These are phyloP conservation scores for Digitaria exilis DNA, from an alignment of 202 grass and related monocot genomes.

Conservation along the genomic window DNA sequence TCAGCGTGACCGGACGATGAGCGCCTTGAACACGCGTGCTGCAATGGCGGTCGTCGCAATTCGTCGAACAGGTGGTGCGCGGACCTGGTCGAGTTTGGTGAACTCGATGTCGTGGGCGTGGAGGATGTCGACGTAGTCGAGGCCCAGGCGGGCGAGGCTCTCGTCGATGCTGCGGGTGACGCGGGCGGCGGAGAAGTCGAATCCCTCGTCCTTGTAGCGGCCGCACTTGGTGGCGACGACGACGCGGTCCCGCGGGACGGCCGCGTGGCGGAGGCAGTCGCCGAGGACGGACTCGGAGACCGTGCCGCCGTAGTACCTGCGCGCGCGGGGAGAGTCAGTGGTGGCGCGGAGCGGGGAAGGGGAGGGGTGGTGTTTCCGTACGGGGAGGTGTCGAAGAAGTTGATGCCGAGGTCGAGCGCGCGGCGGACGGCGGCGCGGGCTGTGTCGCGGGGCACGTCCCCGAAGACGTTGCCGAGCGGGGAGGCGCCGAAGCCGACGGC, in stretches of 20 bases:
- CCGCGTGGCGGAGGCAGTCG: slow-evolving; percentile 67
- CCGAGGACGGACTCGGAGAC: slow-evolving; percentile 85
- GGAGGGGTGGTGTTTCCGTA: background rate
- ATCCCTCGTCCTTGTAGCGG: slow-evolving; percentile 72
- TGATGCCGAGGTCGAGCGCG: slow-evolving; percentile 80
- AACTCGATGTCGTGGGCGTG: slow-evolving; percentile 98
- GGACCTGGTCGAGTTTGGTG: slow-evolving; percentile 76
- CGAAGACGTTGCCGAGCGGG: slow-evolving; percentile 80
- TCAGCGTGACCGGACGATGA: background rate
- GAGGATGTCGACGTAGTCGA: slow-evolving; percentile 85
- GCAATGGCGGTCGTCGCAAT: background rate
- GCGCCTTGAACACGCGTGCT: background rate
- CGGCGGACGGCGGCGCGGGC: slow-evolving; percentile 74
- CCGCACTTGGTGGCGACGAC: slow-evolving; percentile 89
- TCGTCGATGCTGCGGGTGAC: slow-evolving; percentile 73
- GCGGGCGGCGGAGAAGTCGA: slow-evolving; percentile 79
- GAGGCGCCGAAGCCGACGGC: slow-evolving; percentile 81
- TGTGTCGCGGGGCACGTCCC: slow-evolving; percentile 50
- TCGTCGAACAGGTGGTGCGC: slow-evolving; percentile 24
- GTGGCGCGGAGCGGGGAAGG: background rate
- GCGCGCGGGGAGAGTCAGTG: background rate
- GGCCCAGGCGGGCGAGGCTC: slow-evolving; percentile 69
- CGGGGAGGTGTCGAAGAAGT: slow-evolving; percentile 99
- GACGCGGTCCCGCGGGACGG: slow-evolving; percentile 53
- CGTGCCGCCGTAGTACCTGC: slow-evolving; percentile 81